Percentiles rank a stretch among this genome's conserved stretches.
Evolutionary conservation across 1,139 yeast genomes (phyloP).

Genomic region (Pichia sp.): DNA sequence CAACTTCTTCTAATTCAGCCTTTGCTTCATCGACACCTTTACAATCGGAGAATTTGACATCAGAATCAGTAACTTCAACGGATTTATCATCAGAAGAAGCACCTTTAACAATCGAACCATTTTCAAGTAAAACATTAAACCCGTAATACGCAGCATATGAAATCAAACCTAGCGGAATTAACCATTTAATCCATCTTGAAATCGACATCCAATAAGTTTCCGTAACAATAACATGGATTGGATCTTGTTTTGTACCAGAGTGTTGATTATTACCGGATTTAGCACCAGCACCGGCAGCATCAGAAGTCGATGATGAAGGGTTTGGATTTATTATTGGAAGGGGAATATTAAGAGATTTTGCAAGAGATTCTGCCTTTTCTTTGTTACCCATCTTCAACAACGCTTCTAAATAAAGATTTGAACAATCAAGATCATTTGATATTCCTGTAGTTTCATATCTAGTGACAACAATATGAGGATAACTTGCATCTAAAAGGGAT

Average conservation of each 20-base stretch:
- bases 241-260: constrained; percentile 41
- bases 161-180: constrained; percentile 68
- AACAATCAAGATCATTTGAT: constrained; percentile 72
- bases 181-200: constrained; percentile 86
- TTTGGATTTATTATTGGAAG: constrained; percentile 8
- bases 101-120: constrained; percentile 76
- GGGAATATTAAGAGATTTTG: constrained; percentile 30
- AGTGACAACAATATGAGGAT: constrained; percentile 89
- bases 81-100: constrained; percentile 69
- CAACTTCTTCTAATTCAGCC: constrained; percentile 93
- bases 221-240: constrained; percentile 84
- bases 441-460: constrained; percentile 90
- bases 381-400: constrained; percentile 68
- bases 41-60: constrained; percentile 86
- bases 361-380: constrained; percentile 64
- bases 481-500: constrained; percentile 63
- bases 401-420: constrained; percentile 72
- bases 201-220: constrained; percentile 73
- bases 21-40: constrained; percentile 99
- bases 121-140: constrained; percentile 73
- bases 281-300: not conserved
- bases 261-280: constrained; percentile 1
- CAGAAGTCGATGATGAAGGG: not conserved
- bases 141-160: constrained; percentile 71
- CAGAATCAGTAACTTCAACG: constrained; percentile 78